A percentile compares a stretch with the other conserved stretches of the same genome.
Evolutionary conservation across 1,284 basidiomycete species (phyloP).

Genomic region (Ustilago xerochloae): DNA sequence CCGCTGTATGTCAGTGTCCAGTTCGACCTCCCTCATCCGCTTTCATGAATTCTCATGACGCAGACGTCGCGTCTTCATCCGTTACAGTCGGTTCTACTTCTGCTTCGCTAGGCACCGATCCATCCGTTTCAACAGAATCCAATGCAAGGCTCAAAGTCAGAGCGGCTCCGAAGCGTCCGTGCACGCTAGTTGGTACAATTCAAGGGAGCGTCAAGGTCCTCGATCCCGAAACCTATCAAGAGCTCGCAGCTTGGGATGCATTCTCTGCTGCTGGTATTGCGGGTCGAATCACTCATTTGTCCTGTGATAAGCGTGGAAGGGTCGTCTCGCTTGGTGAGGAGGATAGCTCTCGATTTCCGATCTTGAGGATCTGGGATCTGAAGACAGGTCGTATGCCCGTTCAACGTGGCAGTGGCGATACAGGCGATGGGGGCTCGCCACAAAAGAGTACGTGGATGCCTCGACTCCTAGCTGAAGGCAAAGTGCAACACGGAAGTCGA

Average conservation of each 20-base stretch:
- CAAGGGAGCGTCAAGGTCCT: constrained; percentile 50
- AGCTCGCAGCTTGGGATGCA: constrained; percentile 54
- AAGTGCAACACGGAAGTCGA: constrained; percentile 60
- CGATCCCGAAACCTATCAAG: constrained; percentile 50
- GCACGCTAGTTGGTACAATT: constrained; percentile 52
- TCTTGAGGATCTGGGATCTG: constrained; percentile 64
- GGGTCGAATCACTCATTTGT: constrained; percentile 54
- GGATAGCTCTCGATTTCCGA: constrained; percentile 47
- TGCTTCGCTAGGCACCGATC: constrained; percentile 2
- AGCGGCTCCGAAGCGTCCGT: constrained; percentile 18
- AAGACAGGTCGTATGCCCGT: constrained; percentile 23
- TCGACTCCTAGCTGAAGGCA: constrained; percentile 53
- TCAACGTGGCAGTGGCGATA: not conserved
- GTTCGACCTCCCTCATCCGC: constrained; percentile 40
- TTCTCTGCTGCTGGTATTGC: constrained; percentile 36
- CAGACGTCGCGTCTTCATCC: not conserved
- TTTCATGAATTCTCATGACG: not conserved
- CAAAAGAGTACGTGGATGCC: constrained; percentile 39
- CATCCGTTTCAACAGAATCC: constrained; percentile 1
- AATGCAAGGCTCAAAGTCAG: not conserved
- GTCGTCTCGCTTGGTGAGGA: constrained; percentile 59
- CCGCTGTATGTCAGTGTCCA: constrained; percentile 51
- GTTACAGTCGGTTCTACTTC: constrained; percentile 7
- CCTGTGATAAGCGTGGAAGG: constrained; percentile 46
- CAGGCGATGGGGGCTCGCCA: not conserved